These are phyloP conservation scores for Nothophytophthora sp. DNA, from an alignment of 352 stramenopile species.

Conservation along the genomic window DNA sequence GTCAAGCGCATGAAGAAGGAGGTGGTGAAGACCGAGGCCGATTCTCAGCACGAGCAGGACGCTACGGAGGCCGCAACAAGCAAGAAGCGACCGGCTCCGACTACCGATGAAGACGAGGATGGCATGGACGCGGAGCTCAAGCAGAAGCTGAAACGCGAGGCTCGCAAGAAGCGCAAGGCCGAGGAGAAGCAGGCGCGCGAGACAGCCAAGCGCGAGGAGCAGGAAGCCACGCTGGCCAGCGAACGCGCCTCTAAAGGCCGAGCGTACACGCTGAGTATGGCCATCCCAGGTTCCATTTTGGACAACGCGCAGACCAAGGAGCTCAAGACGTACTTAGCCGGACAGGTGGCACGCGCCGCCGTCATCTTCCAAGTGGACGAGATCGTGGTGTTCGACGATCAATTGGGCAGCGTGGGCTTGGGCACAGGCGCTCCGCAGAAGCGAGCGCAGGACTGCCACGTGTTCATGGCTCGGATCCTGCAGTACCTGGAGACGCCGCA, in stretches of 20 bases:
- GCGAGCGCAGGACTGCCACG: conserved; percentile 70
- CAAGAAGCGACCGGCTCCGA: conserved; percentile 16
- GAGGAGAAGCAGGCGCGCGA: conserved; percentile 51
- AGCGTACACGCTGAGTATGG: conserved; percentile 95
- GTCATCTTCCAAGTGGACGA: conserved; percentile 99
- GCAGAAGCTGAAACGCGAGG: conserved; percentile 51
- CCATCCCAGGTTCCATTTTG: conserved; percentile 95
- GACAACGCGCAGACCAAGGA: conserved; percentile 98
- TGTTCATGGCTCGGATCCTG: conserved; percentile 90
- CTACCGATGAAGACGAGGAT: conserved; percentile 1
- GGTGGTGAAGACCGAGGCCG: conserved; percentile 26
- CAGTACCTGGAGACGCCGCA: conserved; percentile 99
- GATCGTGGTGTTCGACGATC: conserved; percentile 98
- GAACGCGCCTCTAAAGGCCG: conserved; percentile 63
- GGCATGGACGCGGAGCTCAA: conserved; percentile 18
- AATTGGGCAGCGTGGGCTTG: conserved; percentile 62
- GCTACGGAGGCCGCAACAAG: conserved; percentile 1
- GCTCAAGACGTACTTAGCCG: conserved; percentile 95
- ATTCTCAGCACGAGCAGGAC: too few species aligned
- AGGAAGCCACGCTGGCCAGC: conserved; percentile 19
- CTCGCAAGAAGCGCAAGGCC: conserved; percentile 72
- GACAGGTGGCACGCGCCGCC: conserved; percentile 96
- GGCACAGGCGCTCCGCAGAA: conserved; percentile 57
- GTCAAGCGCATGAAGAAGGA: conserved; percentile 32
- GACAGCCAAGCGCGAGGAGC: conserved; percentile 35